Percentiles rank a stretch among this genome's conserved stretches.
Evolutionary conservation across 106 monocot genomes (phyloP).

Genomic region (Dendrobium nobile): DNA sequence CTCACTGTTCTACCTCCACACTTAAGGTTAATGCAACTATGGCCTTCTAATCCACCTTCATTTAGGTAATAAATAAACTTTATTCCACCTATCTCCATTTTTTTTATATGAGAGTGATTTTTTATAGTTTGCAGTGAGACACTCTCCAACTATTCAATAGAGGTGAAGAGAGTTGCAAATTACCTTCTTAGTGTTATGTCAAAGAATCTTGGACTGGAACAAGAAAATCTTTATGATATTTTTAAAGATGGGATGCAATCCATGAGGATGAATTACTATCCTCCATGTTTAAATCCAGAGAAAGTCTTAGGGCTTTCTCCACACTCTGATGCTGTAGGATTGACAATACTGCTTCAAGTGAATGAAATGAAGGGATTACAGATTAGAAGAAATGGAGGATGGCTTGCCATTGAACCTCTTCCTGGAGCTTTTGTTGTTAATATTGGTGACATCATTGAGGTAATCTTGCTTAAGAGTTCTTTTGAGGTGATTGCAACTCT

Average conservation of each 20-base stretch:
- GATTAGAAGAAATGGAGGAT: conserved; percentile 16
- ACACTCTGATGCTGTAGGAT: conserved; percentile 21
- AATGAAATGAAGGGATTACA: conserved; percentile 25
- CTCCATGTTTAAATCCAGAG: conserved; percentile 15
- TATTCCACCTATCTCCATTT: too few species aligned
- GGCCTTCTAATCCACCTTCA: conserved; percentile 25
- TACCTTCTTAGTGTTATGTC: conserved; percentile 11
- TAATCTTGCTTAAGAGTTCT: not conserved
- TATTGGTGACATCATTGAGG: conserved; percentile 32
- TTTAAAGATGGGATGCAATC: conserved; percentile 13
- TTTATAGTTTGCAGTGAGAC: conserved; percentile 10
- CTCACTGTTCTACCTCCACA: conserved; percentile 16
- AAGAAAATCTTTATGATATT: not conserved
- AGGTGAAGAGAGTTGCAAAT: conserved; percentile 14
- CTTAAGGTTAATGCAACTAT: conserved; percentile 14
- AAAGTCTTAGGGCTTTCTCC: conserved; percentile 27
- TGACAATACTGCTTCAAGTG: conserved; percentile 24
- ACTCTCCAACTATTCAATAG: conserved; percentile 13
- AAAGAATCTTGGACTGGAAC: conserved; percentile 15
- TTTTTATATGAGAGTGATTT: not conserved
- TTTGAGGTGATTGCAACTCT: too few species aligned
- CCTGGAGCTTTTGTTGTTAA: conserved; percentile 32
- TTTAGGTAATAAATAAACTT: not conserved
- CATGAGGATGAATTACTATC: conserved; percentile 31
- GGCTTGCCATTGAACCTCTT: conserved; percentile 23